Conservation (phyloP, 1,284 basidiomycete species). For the Ganoderma meredithae region DNA sequence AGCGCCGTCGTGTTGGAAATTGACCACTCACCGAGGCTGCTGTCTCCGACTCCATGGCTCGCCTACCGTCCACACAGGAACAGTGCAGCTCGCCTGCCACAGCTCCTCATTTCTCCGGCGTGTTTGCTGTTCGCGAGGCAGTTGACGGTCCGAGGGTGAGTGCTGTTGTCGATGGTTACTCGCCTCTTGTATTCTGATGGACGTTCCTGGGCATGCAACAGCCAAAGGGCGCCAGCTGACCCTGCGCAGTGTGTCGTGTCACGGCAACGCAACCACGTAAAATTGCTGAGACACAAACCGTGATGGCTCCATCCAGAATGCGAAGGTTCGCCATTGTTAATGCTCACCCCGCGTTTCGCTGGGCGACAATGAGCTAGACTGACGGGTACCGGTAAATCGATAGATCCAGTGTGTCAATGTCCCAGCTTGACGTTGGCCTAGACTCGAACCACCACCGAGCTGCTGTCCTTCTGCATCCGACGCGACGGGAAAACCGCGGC, state of each 20-base stretch:
- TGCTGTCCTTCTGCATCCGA: conserved; percentile 7
- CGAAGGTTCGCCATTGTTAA: conserved; percentile 16
- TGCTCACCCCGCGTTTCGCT: neutral
- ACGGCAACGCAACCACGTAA: conserved; percentile 14
- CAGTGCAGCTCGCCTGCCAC: neutral
- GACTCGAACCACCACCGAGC: neutral
- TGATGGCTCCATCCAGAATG: conserved; percentile 7
- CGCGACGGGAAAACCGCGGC: conserved; percentile 19
- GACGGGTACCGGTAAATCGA: conserved; percentile 15
- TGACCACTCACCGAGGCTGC: conserved; percentile 1
- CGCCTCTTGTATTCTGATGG: conserved; percentile 11
- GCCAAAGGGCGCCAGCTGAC: neutral
- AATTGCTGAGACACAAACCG: conserved; percentile 21
- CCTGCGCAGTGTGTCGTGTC: conserved; percentile 2
- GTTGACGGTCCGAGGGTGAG: conserved; percentile 1
- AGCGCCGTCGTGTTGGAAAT: neutral
- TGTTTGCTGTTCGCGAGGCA: conserved; percentile 9
- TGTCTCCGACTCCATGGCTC: conserved; percentile 10
- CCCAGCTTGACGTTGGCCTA: neutral
- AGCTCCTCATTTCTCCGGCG: conserved; percentile 6
- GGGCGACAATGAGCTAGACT: conserved; percentile 7
- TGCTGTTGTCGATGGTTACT: conserved; percentile 3
- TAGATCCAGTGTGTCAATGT: conserved; percentile 1
- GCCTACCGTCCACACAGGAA: conserved; percentile 8
- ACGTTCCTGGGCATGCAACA: conserved; percentile 3